Conservation (phyloP, 2,329 filamentous ascomycete species). For the Aphanocladium album region DNA sequence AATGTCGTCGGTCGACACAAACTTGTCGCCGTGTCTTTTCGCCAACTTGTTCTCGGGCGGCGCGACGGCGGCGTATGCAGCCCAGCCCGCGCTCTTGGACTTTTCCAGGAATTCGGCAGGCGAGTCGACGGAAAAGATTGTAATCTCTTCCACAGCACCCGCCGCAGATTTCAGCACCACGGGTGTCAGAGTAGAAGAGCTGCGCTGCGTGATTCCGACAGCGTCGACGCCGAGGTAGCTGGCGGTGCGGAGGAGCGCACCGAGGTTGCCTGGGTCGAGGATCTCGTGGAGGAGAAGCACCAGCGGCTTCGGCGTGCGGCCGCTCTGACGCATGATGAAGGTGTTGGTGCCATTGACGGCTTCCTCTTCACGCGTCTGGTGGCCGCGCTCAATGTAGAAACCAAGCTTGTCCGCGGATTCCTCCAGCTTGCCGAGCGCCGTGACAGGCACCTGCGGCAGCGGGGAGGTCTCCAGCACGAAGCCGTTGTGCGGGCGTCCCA, state of each 20-base stretch:
- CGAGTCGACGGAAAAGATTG: constrained; percentile 64
- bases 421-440: constrained; percentile 47
- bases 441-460: constrained; percentile 66
- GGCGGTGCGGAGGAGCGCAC: constrained; percentile 81
- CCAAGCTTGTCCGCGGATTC: constrained; percentile 39
- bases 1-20: constrained; percentile 46
- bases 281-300: constrained; percentile 72
- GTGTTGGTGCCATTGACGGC: constrained; percentile 63
- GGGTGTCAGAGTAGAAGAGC: constrained; percentile 68
- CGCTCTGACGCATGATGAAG: constrained; percentile 36
- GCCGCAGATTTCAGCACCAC: constrained; percentile 82
- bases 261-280: constrained; percentile 83
- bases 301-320: constrained; percentile 53
- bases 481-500: constrained; percentile 82
- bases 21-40: constrained; percentile 33
- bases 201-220: constrained; percentile 68
- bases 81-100: constrained; percentile 71
- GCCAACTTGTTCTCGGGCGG: constrained; percentile 32
- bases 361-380: constrained; percentile 70
- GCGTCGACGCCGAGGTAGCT: constrained; percentile 88
- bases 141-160: constrained; percentile 77
- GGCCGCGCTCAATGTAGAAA: constrained; percentile 56
- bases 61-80: constrained; percentile 70
- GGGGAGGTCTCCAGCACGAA: constrained; percentile 82
- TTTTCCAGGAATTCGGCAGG: constrained; percentile 64